Conservation (phyloP, 176 grass and related monocot species). For the Canna indica region DNA sequence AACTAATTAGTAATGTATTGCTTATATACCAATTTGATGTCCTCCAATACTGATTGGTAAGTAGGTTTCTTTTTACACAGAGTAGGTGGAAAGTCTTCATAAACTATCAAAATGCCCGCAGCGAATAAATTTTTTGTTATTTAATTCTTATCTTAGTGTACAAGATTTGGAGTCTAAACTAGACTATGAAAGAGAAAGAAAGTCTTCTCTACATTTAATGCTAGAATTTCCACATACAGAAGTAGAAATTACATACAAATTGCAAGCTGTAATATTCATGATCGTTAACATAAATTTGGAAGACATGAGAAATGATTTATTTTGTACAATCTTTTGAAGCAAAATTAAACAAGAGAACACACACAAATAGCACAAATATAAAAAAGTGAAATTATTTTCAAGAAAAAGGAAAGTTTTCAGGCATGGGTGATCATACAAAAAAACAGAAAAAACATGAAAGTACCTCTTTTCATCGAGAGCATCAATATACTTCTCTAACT, state of each 20-base stretch:
- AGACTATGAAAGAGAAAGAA: not conserved
- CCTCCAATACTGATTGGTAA: not conserved
- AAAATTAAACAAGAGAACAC: not conserved
- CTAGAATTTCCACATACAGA: not conserved
- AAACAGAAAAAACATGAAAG: not conserved
- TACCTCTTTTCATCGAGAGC: slow-evolving; percentile 11
- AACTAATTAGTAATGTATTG: not conserved
- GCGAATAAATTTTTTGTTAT: too few species aligned
- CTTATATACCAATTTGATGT: not conserved
- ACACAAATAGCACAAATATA: not conserved
- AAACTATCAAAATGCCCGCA: too few species aligned
- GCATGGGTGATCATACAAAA: not conserved
- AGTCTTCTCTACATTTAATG: not conserved
- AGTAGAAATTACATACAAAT: not conserved
- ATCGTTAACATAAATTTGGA: not conserved
- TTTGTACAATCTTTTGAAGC: too few species aligned
- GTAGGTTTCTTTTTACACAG: too few species aligned
- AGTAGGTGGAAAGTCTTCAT: too few species aligned
- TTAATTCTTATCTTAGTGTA: too few species aligned
- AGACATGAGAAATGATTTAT: too few species aligned
- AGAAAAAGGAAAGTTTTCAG: not conserved
- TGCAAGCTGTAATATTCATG: not conserved
- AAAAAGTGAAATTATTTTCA: too few species aligned
- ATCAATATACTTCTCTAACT: slow-evolving; percentile 1
- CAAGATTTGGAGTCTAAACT: not conserved